Evolutionary conservation across 1,284 basidiomycete genomes (phyloP), one percentile per base, ranked within the genome.

Genomic region (Apiotrichum mycotoxinovorans): DNA sequence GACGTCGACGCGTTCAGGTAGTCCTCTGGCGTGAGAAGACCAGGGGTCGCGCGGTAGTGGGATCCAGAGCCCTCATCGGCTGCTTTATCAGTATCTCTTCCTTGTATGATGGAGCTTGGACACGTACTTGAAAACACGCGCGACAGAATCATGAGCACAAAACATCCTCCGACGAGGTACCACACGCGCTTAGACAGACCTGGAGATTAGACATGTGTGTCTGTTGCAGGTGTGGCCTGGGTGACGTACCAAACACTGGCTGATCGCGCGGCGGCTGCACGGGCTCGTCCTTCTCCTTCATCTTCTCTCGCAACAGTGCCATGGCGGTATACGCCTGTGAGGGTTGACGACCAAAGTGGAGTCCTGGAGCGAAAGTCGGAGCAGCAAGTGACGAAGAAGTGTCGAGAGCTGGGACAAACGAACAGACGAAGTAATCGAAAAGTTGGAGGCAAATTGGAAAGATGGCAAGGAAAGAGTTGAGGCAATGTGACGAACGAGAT

Each of bases 71-170:
- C 27, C 9, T 20, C 45, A 25, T 37, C 27, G 40, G 41, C 40
- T 49, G 41, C 27, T n/a, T n/a, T n/a, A n/a, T n/a, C n/a, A n/a
- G n/a, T n/a, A n/a, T n/a, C n/a, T n/a, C n/a, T n/a, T n/a, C n/a
- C n/a, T n/a, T n/a, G n/a, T n/a, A n/a, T n/a, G n/a, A n/a, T n/a
- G n/a, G n/a, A n/a, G n/a, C n/a, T n/a, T n/a, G n/a, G n/a, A n/a
- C n/a, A 65, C 70, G 61, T 40, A 71, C 71, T 80, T 35, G 85
- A 77, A 40, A 86, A 74, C 56, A 83, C 82, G 60, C 84, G 84
- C 10, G 86, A 85, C 70, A 89, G 78, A 44, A 81, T 71, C 60
- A 89, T 65, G 62, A 91, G 75, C 66, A 81, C 79, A 47, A 86
- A 66, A 61, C 88, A 79, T 56, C 82, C 74, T 33, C 80, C 68